Evolutionary conservation across 345 rosid genomes (phyloP).

Genomic region (Aethionema arabicum): DNA sequence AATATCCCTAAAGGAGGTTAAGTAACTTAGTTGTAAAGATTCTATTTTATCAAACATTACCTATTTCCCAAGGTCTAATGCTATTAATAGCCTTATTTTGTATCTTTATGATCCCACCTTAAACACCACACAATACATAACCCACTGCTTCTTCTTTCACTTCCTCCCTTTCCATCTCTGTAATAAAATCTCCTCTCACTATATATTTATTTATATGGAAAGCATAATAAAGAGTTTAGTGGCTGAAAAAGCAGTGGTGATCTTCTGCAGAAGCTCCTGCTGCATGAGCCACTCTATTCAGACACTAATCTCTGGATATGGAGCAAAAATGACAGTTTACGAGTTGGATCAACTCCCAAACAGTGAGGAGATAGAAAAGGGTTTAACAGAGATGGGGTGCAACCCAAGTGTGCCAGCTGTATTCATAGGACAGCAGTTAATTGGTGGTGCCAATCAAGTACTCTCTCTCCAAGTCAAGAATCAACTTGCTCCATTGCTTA

Average conservation of each 20-base stretch:
- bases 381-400: constrained; percentile 58
- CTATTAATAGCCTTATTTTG: constrained; percentile 36
- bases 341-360: constrained; percentile 65
- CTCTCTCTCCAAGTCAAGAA: constrained; percentile 48
- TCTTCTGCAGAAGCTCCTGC: constrained; percentile 75
- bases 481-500: constrained; percentile 36
- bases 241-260: constrained; percentile 72
- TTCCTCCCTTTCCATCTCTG: constrained; percentile 8
- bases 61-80: constrained; percentile 1
- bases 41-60: constrained; percentile 24
- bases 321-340: constrained; percentile 68
- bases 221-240: constrained; percentile 49
- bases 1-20: constrained; percentile 21
- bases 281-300: constrained; percentile 72
- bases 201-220: constrained; percentile 36
- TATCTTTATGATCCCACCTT: constrained; percentile 9
- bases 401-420: constrained; percentile 68
- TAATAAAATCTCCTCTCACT: too few species aligned
- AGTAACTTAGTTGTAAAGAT: constrained; percentile 27
- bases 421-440: constrained; percentile 68
- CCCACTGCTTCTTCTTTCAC: not conserved
- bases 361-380: constrained; percentile 58
- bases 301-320: constrained; percentile 62
- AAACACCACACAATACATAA: constrained; percentile 17
- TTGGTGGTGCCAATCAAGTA: constrained; percentile 77